Evolutionary conservation across 768 basidiomycete species (phyloP).

Genomic region (Neoboletus brunneissimus): DNA sequence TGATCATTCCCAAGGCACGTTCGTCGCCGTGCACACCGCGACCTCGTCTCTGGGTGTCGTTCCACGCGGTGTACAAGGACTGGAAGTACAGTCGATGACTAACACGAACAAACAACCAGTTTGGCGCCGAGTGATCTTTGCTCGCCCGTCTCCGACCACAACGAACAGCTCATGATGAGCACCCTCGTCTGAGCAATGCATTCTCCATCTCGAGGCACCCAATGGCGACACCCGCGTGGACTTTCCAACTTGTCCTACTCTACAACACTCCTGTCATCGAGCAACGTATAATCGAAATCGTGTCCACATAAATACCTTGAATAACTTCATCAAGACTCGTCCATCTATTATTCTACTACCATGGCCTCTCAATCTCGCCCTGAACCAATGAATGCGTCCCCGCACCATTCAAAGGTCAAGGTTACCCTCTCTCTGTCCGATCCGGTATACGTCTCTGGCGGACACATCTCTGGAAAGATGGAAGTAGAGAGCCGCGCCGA

Average conservation of each 20-base stretch:
- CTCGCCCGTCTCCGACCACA: not conserved
- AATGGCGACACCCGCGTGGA: constrained; percentile 17
- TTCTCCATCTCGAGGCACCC: not conserved
- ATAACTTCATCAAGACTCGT: not conserved
- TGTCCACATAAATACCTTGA: constrained; percentile 13
- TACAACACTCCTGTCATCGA: constrained; percentile 4
- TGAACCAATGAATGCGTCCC: constrained; percentile 80
- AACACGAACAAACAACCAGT: constrained; percentile 17
- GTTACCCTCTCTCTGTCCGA: constrained; percentile 60
- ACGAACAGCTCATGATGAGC: constrained; percentile 18
- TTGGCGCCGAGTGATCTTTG: not conserved
- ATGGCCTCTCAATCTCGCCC: constrained; percentile 38
- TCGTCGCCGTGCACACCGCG: not conserved
- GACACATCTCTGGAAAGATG: constrained; percentile 68
- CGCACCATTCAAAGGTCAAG: constrained; percentile 76
- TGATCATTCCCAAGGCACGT: not conserved
- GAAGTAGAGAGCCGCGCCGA: constrained; percentile 79
- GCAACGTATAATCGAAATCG: constrained; percentile 11
- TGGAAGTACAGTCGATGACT: too few species aligned
- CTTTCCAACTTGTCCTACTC: not conserved
- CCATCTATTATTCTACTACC: not conserved
- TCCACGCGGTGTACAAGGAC: not conserved
- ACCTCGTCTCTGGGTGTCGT: not conserved
- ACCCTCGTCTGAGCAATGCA: constrained; percentile 14
- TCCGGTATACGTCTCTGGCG: constrained; percentile 62